Evolutionary conservation across 176 grass and related monocot genomes (phyloP), one percentile per base, ranked within the genome.

Genomic region (Tillandsia fasciculata): DNA sequence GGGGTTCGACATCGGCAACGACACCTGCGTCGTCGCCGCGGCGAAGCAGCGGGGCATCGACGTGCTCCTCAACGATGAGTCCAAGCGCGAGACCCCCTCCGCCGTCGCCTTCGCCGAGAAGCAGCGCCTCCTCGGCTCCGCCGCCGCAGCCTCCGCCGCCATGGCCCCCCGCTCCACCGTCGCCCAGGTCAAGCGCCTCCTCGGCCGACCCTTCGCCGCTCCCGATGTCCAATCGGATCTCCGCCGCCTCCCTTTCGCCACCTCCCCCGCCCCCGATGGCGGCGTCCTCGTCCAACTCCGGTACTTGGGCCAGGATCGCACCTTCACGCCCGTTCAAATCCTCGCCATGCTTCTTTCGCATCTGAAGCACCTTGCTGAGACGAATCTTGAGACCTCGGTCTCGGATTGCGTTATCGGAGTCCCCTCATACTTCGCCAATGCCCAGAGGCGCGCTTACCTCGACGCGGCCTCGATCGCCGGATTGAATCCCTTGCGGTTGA

Each of bases 371-470:
- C 81, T 99, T 23, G 89, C 94, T 2, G 94, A 99, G 69, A 84
- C 79, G 72, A 82, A 71, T 71, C 89, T 99, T 10, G 83, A 74
- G 1, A 68, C 72, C 2, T 65, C 61, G 70, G 87, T 99, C 49
- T 28, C 82, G 9, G 82, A 87, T 2, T 99, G 94, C 65, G 94
- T 99, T 3, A 85, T 99, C 80, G 91, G 87, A 53, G 77, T 99
- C n/a, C 94, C 94, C 26, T 90, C 84, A 66, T 99, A 99, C 87
- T 84, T 99, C 77, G 88, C 90, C 20, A 84, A 99, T 51, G 68
- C 75, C 54, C 84, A 99, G 72, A 89, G 94, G 65, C 84, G 78
- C 1, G 86, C 82, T n/a, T 90, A 90, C 71, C 75, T 73, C 64
- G 89, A 94, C 29, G 95, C 95, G 1, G 95, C 94, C 5, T 56